phyloP scores from a whole-genome alignment of 768 basidiomycete species.

The Coprinopsis sp. region DNA sequence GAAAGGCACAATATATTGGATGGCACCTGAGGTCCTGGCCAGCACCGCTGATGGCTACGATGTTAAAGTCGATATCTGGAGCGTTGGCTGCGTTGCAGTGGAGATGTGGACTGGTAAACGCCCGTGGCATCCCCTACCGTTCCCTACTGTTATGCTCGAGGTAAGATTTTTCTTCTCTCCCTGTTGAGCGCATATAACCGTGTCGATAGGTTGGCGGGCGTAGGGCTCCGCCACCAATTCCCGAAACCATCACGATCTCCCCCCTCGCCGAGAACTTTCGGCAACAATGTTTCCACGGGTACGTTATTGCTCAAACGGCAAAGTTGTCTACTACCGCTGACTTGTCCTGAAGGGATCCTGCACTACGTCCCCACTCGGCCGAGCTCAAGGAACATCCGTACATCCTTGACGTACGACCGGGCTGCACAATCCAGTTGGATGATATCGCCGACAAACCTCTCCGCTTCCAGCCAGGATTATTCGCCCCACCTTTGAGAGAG shows the following conservation, averaged over 20 bases:
- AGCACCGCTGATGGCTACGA: conserved; percentile 75
- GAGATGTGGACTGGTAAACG: conserved; percentile 96
- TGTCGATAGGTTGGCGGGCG: conserved; percentile 2
- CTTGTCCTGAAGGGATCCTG: conserved; percentile 1
- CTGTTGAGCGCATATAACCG: background rate
- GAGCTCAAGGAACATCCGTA: conserved; percentile 7
- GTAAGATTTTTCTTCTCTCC: conserved; percentile 32
- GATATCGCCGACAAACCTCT: conserved; percentile 8
- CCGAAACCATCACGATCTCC: background rate
- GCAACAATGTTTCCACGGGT: background rate
- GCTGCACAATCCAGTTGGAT: conserved; percentile 4
- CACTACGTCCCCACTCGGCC: conserved; percentile 3
- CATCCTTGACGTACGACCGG: background rate
- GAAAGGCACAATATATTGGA: conserved; percentile 93
- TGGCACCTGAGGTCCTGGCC: conserved; percentile 86
- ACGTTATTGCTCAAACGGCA: background rate
- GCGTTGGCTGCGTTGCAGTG: conserved; percentile 85
- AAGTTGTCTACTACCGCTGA: background rate
- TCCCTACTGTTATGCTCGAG: conserved; percentile 76
- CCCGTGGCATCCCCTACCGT: conserved; percentile 77
- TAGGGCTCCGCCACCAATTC: background rate
- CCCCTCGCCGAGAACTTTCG: background rate
- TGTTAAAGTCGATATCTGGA: conserved; percentile 96
- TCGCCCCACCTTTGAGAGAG: background rate
- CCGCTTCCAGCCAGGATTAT: background rate